These are phyloP conservation scores for Talaromyces ruber DNA, from an alignment of 495 filamentous ascomycete genomes.

Conservation along the genomic window DNA sequence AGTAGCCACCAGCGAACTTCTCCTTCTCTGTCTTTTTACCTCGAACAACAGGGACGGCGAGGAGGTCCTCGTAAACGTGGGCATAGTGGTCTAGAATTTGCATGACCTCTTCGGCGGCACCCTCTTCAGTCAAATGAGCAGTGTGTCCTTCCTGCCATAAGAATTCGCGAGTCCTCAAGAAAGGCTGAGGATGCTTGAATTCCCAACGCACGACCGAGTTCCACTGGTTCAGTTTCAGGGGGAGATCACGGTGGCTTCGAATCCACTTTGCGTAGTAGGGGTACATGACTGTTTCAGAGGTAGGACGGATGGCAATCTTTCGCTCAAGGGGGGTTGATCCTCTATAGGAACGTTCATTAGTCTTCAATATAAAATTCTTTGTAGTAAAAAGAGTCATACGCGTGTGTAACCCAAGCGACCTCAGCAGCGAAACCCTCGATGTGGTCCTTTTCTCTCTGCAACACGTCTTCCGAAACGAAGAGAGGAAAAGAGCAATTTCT, in stretches of 20 bases:
- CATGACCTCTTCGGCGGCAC: slow-evolving; percentile 73
- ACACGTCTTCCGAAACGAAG: slow-evolving; percentile 82
- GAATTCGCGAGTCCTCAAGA: slow-evolving; percentile 88
- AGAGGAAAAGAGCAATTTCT: slow-evolving; percentile 94
- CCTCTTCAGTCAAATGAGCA: slow-evolving; percentile 73
- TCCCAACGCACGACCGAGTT: slow-evolving; percentile 98
- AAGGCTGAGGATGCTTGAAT: slow-evolving; percentile 94
- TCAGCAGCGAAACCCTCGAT: slow-evolving; percentile 97
- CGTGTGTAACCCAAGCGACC: slow-evolving; percentile 97
- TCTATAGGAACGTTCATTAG: slow-evolving; percentile 26
- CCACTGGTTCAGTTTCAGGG: slow-evolving; percentile 92
- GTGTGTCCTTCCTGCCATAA: slow-evolving; percentile 99
- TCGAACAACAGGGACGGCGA: slow-evolving; percentile 88
- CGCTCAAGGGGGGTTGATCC: slow-evolving; percentile 88
- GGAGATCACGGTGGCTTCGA: slow-evolving; percentile 85
- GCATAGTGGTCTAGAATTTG: slow-evolving; percentile 93
- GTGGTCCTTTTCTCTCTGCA: slow-evolving; percentile 93
- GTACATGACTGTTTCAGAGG: slow-evolving; percentile 92
- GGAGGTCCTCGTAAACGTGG: slow-evolving; percentile 80
- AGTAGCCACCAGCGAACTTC: slow-evolving; percentile 92
- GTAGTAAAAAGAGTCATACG: slow-evolving; percentile 42
- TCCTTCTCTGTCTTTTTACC: slow-evolving; percentile 85
- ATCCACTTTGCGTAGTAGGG: slow-evolving; percentile 97
- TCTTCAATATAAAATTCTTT: slow-evolving; percentile 8
- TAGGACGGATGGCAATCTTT: slow-evolving; percentile 92